Percentiles rank a stretch among this genome's conserved stretches.
Conservation (phyloP, 805 yeast genomes). For the Schwanniomyces sp. region DNA sequence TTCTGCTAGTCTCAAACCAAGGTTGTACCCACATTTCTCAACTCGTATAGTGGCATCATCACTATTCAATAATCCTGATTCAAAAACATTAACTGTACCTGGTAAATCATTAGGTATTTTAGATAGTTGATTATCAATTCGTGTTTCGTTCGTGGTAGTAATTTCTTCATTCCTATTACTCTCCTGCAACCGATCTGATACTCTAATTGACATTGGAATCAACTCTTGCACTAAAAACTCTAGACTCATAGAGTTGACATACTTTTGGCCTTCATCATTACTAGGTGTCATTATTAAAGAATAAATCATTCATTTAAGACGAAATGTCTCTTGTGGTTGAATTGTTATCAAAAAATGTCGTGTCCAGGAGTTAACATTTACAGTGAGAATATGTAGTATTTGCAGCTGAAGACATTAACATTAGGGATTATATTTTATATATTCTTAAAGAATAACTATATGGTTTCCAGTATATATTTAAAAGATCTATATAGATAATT, state of each 20-base stretch:
- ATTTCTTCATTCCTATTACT: conserved; percentile 11
- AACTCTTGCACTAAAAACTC: conserved; percentile 73
- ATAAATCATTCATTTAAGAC: neutral
- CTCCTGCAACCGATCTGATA: conserved; percentile 47
- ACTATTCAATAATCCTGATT: conserved; percentile 30
- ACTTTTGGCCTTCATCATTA: conserved; percentile 20
- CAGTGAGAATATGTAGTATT: too few species aligned
- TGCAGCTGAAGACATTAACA: too few species aligned
- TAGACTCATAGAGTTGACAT: conserved; percentile 56
- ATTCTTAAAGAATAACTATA: too few species aligned
- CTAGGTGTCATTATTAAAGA: conserved; percentile 12
- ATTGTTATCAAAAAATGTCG: too few species aligned
- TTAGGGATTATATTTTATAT: too few species aligned
- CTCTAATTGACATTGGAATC: conserved; percentile 68
- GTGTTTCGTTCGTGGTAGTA: conserved; percentile 2
- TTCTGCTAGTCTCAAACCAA: conserved; percentile 60
- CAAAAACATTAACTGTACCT: conserved; percentile 44
- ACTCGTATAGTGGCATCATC: conserved; percentile 60
- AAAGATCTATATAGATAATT: too few species aligned
- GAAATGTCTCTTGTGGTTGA: neutral
- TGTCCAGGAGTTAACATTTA: too few species aligned
- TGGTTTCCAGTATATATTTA: too few species aligned
- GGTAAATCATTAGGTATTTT: conserved; percentile 32
- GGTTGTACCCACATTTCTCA: conserved; percentile 67
- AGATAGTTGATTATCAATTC: conserved; percentile 22